A percentile compares a stretch with the other conserved stretches of the same genome.
These are phyloP conservation scores for Aspergillus funiculosus DNA, from an alignment of 495 filamentous ascomycete genomes.

Conservation along the genomic window DNA sequence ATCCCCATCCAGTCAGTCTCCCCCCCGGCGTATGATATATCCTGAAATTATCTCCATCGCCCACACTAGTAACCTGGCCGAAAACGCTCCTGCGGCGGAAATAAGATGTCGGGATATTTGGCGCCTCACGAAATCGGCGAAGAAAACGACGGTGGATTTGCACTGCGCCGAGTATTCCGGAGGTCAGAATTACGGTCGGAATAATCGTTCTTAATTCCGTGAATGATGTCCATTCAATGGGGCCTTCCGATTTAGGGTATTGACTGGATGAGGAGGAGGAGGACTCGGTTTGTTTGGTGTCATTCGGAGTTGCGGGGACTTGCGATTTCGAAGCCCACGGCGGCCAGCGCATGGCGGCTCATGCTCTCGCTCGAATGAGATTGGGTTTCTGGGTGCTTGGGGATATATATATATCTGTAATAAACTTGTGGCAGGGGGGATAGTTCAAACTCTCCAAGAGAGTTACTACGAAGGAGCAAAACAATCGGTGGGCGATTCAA, in stretches of 20 bases:
- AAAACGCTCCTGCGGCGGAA: conserved; percentile 70
- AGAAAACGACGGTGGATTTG: conserved; percentile 58
- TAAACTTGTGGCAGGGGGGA: too few species aligned
- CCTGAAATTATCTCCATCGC: conserved; percentile 92
- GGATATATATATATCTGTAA: too few species aligned
- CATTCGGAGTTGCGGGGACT: conserved; percentile 6
- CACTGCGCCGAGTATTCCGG: conserved; percentile 52
- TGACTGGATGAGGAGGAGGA: conserved; percentile 14
- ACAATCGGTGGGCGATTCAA: too few species aligned
- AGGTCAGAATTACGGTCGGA: conserved; percentile 63
- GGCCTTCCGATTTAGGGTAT: conserved; percentile 17
- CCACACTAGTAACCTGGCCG: conserved; percentile 85
- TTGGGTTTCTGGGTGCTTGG: too few species aligned
- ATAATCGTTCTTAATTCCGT: conserved; percentile 59
- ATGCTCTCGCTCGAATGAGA: conserved; percentile 26
- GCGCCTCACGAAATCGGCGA: conserved; percentile 70
- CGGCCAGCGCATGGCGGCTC: conserved; percentile 49
- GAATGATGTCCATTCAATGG: conserved; percentile 60
- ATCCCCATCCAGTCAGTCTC: conserved; percentile 80
- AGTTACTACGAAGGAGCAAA: too few species aligned
- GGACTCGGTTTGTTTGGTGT: conserved; percentile 26
- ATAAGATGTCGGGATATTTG: conserved; percentile 59
- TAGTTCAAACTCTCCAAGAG: too few species aligned
- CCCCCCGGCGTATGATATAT: conserved; percentile 93
- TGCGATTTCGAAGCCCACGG: conserved; percentile 40